Percentiles rank a stretch among this genome's conserved stretches.
Conservation (phyloP, 1,284 basidiomycete genomes). For the Microbotryum silenes-acaulis region DNA sequence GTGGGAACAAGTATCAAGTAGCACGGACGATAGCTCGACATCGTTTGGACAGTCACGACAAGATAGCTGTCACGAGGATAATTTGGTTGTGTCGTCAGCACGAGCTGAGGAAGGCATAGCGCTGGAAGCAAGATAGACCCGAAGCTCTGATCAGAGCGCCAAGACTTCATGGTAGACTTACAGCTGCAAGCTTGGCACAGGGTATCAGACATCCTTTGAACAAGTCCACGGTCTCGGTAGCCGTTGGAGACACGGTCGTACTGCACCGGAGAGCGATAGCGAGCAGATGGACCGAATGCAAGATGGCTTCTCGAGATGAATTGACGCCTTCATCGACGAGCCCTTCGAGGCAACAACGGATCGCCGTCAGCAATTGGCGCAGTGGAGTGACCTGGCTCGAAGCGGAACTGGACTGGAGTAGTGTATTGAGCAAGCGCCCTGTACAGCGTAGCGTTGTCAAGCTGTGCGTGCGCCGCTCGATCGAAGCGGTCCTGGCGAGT, state of each 20-base stretch:
- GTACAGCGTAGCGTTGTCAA: conserved; percentile 20
- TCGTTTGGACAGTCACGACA: conserved; percentile 1
- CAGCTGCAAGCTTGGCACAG: conserved; percentile 9
- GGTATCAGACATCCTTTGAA: conserved; percentile 13
- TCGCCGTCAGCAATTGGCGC: conserved; percentile 12
- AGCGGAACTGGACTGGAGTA: conserved; percentile 13
- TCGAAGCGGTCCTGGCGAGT: not conserved
- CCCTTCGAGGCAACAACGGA: conserved; percentile 6
- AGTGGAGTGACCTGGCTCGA: conserved; percentile 1
- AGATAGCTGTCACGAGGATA: not conserved
- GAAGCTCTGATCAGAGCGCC: too few relatives aligned
- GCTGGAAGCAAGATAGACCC: too few relatives aligned
- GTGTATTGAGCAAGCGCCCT: conserved; percentile 23
- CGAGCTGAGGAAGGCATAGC: too few relatives aligned
- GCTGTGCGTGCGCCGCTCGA: not conserved
- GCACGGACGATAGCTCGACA: conserved; percentile 4
- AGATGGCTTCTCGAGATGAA: not conserved
- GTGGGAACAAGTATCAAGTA: conserved; percentile 24
- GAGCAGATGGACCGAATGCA: conserved; percentile 13
- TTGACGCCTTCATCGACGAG: not conserved
- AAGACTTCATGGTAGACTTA: not conserved
- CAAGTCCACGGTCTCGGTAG: conserved; percentile 11
- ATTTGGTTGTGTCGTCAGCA: not conserved
- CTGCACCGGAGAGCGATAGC: conserved; percentile 16
- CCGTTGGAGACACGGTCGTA: not conserved